A percentile compares a stretch with the other conserved stretches of the same genome.
Evolutionary conservation across 306 rosid genomes (phyloP).

Genomic region (Fragaria ananassa): DNA sequence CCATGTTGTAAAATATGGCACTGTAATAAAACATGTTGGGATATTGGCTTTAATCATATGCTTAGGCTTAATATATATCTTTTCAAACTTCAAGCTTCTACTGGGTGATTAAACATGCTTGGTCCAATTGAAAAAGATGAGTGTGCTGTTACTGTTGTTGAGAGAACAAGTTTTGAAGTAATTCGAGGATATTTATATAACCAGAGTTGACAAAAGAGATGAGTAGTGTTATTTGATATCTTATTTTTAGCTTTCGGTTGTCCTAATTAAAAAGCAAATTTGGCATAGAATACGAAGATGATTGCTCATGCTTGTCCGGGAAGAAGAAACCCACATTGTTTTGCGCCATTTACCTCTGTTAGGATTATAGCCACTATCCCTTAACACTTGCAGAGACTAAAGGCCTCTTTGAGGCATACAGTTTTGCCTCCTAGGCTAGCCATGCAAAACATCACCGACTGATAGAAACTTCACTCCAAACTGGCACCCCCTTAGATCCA

Average conservation of each 20-base stretch:
- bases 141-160: background rate
- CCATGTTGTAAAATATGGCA: constrained; percentile 26
- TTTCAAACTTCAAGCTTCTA: background rate
- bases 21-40: background rate
- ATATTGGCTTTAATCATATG: constrained; percentile 11
- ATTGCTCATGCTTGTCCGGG: background rate
- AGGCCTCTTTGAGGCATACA: background rate
- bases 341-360: background rate
- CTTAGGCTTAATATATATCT: background rate
- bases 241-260: background rate
- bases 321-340: background rate
- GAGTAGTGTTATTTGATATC: background rate
- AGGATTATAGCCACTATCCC: background rate
- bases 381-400: background rate
- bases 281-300: background rate
- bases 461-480: background rate
- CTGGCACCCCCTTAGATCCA: background rate
- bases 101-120: background rate
- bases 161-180: background rate
- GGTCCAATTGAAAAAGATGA: background rate
- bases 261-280: background rate
- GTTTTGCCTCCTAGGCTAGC: background rate
- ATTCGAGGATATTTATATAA: background rate
- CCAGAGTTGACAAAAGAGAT: background rate
- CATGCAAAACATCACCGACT: background rate